Base-by-base conservation (phyloP, 345 rosid genomes). In the Euphorbia peplus region DNA sequence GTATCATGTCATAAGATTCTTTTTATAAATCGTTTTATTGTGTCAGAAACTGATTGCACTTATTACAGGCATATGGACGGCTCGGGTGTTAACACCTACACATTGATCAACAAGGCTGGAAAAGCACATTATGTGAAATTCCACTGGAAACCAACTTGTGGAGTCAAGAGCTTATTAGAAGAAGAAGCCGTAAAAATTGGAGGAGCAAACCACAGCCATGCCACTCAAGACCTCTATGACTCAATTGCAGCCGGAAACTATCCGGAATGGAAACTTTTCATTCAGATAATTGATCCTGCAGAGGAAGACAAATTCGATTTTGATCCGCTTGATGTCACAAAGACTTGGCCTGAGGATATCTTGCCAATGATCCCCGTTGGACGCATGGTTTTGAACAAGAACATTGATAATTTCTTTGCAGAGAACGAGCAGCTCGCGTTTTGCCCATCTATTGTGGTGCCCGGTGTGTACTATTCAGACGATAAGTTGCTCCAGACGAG, bases 311-410 rank as follows among this genome's bases (percentile, higher is more conserved):
- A 30, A 61, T 70, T 70, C 46, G 79, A 70, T 54, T 75, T 75
- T 22, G 75, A 75, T 42, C 79, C 79, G 12, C 75, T 75, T 26
- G 79, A 70, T 59, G 71, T 65, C 25, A 75, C 79, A 67, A 75
- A 70, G 79, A 75, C 57, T 42, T 75, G 75, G 79, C 79, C 79
- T 64, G 79, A 75, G 44, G 79, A 75, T 48, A 59, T 75, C 56
- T 28, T 75, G 54, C 79, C 79, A 21, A 32, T 70, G 59, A 74
- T 70, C 39, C 79, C 79, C 1, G 79, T 75, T 4, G 79, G 79
- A 22, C 79, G 79, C 12, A 58, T 75, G 79, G 79, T 75, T 51
- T 53, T 75, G 75, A 75, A 75, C 75, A 75, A 44, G 60, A 75
- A 75, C 26, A 70, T 75, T 9, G 79, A 75, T 66, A 75, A 75